phyloP scores from a whole-genome alignment of 164 flowering plant genomes.

The Berberis vulgaris region DNA sequence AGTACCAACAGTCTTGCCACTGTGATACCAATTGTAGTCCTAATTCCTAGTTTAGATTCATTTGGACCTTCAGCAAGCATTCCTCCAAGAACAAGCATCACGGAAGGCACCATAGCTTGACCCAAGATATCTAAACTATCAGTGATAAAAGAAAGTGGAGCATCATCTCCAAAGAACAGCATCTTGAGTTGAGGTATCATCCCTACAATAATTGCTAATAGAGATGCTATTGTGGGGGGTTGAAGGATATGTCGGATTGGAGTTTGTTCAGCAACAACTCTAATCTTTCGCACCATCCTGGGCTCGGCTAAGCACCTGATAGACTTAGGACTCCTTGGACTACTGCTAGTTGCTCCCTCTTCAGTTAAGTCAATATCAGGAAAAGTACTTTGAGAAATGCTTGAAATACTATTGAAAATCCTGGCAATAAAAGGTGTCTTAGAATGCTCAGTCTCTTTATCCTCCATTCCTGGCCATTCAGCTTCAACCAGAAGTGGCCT shows the following conservation, averaged over 20 bases:
- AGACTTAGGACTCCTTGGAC: conserved; percentile 29
- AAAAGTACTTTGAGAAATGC: conserved; percentile 30
- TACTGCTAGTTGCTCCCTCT: conserved; percentile 19
- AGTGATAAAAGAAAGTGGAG: conserved; percentile 62
- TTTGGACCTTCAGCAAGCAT: conserved; percentile 68
- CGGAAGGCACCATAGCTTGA: conserved; percentile 56
- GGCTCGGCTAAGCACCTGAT: conserved; percentile 75
- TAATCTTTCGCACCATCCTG: conserved; percentile 57
- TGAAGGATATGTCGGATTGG: conserved; percentile 71
- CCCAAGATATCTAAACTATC: conserved; percentile 58
- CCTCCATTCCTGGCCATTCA: conserved; percentile 93
- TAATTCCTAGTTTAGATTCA: conserved; percentile 45
- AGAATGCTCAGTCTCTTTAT: conserved; percentile 67
- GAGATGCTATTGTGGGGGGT: conserved; percentile 85
- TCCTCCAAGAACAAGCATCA: conserved; percentile 71
- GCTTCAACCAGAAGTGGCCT: conserved; percentile 79
- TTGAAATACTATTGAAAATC: conserved; percentile 45
- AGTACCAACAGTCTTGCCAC: conserved; percentile 74
- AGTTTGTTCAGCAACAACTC: conserved; percentile 79
- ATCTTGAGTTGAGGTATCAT: conserved; percentile 55
- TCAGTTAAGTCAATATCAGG: conserved; percentile 40
- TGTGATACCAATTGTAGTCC: conserved; percentile 50
- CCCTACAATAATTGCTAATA: conserved; percentile 65
- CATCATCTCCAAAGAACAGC: conserved; percentile 59
- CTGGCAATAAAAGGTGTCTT: conserved; percentile 74